Conservation (phyloP, 768 basidiomycete genomes). For the Mycena crocata region DNA sequence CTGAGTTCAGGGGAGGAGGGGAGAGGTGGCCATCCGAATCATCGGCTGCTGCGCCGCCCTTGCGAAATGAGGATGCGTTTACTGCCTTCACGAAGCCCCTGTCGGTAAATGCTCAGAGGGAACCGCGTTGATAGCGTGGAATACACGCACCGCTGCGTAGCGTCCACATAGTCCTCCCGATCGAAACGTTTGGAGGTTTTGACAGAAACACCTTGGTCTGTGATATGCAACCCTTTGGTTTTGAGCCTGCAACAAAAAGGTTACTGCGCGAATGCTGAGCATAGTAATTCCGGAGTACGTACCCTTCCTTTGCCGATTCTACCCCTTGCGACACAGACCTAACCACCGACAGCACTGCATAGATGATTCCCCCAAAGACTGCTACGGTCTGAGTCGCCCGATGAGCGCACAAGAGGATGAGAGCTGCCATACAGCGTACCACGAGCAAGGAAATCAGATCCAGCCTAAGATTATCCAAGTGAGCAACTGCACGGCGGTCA, state of each 20-base stretch:
- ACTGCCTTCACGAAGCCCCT: conserved; percentile 69
- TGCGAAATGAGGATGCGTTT: conserved; percentile 57
- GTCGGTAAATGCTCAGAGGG: background rate
- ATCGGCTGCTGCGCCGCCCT: conserved; percentile 30
- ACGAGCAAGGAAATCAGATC: conserved; percentile 22
- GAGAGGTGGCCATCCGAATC: conserved; percentile 15
- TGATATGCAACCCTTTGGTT: conserved; percentile 66
- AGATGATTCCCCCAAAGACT: conserved; percentile 58
- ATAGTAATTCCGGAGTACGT: conserved; percentile 34
- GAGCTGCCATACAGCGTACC: background rate
- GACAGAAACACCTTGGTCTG: conserved; percentile 70
- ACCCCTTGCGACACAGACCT: conserved; percentile 55
- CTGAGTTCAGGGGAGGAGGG: conserved; percentile 34
- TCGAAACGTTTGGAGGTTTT: conserved; percentile 72
- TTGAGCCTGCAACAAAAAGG: conserved; percentile 57
- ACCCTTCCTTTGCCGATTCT: conserved; percentile 67
- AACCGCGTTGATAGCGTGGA: background rate
- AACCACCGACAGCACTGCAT: conserved; percentile 53
- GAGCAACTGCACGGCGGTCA: background rate
- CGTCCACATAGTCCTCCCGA: conserved; percentile 75
- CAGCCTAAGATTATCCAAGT: conserved; percentile 5
- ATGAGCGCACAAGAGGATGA: background rate
- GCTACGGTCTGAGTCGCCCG: conserved; percentile 53
- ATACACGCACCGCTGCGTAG: conserved; percentile 71
- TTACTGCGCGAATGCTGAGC: background rate